Percentiles rank a stretch among this genome's conserved stretches.
Conservation (phyloP, 371 early-diverging fungal species). For the Chytridium lagenaria region DNA sequence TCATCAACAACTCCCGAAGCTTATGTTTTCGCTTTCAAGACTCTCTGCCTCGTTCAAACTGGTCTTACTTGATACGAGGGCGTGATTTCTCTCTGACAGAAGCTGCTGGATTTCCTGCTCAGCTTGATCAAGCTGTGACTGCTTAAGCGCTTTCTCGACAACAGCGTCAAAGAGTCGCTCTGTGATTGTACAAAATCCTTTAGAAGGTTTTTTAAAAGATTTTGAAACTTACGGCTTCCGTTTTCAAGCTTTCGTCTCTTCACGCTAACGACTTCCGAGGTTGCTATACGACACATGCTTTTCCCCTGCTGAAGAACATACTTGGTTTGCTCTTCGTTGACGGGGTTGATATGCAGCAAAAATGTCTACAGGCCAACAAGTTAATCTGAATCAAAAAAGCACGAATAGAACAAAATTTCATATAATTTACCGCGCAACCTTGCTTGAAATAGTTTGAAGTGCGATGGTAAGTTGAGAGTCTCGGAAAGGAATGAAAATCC, state of each 20-base stretch:
- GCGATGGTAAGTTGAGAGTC: slow-evolving; percentile 28
- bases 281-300: slow-evolving; percentile 29
- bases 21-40: not conserved
- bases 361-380: slow-evolving; percentile 17
- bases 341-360: slow-evolving; percentile 34
- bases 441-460: slow-evolving; percentile 23
- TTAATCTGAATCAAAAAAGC: not conserved
- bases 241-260: slow-evolving; percentile 2
- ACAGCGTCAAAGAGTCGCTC: not conserved
- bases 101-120: not conserved
- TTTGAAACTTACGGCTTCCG: slow-evolving; percentile 1
- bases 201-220: not conserved
- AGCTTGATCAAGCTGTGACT: slow-evolving; percentile 14
- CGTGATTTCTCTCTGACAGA: not conserved
- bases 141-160: not conserved
- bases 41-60: not conserved
- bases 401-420: too few relatives aligned
- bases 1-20: not conserved
- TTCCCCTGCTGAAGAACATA: slow-evolving; percentile 31
- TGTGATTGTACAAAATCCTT: not conserved
- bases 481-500: slow-evolving; percentile 18
- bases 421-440: slow-evolving; percentile 19
- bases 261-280: slow-evolving; percentile 1
- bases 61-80: not conserved
- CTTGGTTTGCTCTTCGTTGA: slow-evolving; percentile 39